Evolutionary conservation across 202 grass and related monocot species (phyloP).

Genomic region (Zoysia matrella): DNA sequence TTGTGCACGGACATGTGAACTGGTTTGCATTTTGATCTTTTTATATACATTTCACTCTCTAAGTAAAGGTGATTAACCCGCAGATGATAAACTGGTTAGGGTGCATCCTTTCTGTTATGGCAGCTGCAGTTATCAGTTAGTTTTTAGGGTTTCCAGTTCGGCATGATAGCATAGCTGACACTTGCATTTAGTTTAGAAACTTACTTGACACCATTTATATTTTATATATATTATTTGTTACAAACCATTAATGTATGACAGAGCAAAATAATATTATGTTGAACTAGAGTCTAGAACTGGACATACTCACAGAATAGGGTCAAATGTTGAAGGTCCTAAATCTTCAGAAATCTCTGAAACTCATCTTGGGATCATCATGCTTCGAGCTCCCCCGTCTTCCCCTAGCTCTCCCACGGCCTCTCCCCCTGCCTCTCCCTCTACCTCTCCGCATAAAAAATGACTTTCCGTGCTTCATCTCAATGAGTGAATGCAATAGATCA

Average conservation of each 20-base stretch:
- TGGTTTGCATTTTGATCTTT: not conserved
- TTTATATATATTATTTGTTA: not conserved
- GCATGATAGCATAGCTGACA: not conserved
- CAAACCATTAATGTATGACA: not conserved
- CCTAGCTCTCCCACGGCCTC: slow-evolving; percentile 56
- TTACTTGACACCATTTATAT: not conserved
- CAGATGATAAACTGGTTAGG: not conserved
- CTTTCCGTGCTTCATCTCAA: slow-evolving; percentile 93
- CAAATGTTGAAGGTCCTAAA: slow-evolving; percentile 5
- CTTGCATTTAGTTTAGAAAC: not conserved
- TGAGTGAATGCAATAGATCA: slow-evolving; percentile 85
- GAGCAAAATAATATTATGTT: not conserved
- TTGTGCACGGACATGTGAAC: not conserved
- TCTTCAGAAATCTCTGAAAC: slow-evolving; percentile 86
- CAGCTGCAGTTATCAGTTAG: no score
- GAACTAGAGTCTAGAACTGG: not conserved
- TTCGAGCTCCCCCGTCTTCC: slow-evolving; percentile 56
- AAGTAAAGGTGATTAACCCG: not conserved
- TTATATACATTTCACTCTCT: not conserved
- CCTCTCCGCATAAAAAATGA: slow-evolving; percentile 74
- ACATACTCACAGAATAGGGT: slow-evolving; percentile 12
- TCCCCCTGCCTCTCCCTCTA: slow-evolving; percentile 68
- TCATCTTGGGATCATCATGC: slow-evolving; percentile 89
- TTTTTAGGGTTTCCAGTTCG: not conserved
- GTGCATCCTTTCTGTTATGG: not conserved